Base-by-base conservation (phyloP, 257 asterid species). In the Sherardia arvensis region DNA sequence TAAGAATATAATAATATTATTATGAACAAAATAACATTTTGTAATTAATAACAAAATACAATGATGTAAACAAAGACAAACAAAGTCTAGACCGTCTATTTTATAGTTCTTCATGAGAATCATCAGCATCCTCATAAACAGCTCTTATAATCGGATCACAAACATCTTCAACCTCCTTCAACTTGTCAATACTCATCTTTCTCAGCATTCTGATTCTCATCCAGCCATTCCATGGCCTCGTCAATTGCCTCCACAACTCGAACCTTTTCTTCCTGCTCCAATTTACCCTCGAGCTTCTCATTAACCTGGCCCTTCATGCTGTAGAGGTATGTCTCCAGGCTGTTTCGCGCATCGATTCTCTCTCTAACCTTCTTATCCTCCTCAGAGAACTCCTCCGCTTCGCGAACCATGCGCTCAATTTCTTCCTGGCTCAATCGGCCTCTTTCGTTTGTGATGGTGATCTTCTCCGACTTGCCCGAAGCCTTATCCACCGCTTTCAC, bases 191-290 rank as follows among this genome's bases (percentile, higher is more conserved):
- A 85, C 22, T 88, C 94, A 65, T 85, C 96, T 80, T 88, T 85
- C 80, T 88, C 96, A 3, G 87, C 86, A 0, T 22, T 84, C 75
- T 84, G 91, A 59, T 84, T 89, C 7, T 89, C 95, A 6, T 89
- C 96, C 79, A 87, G 57, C 94, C 91, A 89, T 58, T 85, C 95
- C 8, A 89, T 81, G 8, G 95, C 95, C 66, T 87, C 97, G 66
- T 87, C 85, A 0, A 84, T 77, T 3, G 89, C 94, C 0, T 81
- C 64, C 79, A 86, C 95, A 6, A 89, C 83, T 73, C 81, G 81
- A 62, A 84, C 91, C 84, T 87, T 87, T 76, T 89, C 97, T 1
- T 85, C 94, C 0, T 76, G 6, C 72, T 89, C 95, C 51, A 89
- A 30, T 51, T 87, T 89, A 64, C 83, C 94, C 0, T 91, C 95